Evolutionary conservation across 108 stramenopile genomes (phyloP).

Genomic region (Nannochloropsis granulata): DNA sequence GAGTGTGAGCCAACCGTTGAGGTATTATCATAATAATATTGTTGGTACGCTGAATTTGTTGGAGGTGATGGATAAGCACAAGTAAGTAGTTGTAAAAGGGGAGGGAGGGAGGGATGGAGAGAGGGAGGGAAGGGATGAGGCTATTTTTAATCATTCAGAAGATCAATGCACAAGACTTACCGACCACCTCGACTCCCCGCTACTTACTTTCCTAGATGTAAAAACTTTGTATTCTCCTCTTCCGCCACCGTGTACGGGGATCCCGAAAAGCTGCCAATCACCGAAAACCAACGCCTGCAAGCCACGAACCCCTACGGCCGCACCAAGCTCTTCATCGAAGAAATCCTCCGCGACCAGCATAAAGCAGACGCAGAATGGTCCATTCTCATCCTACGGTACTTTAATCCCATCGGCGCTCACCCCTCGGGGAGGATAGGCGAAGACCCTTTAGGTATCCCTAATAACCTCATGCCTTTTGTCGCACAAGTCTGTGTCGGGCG

Average conservation of each 20-base stretch:
- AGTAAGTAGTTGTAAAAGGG: not conserved
- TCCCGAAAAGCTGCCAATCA: conserved; percentile 66
- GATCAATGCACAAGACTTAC: too few relatives aligned
- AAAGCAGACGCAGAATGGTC: conserved; percentile 34
- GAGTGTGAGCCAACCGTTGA: conserved; percentile 67
- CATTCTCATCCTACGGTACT: conserved; percentile 71
- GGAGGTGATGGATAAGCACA: conserved; percentile 67
- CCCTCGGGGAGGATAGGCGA: conserved; percentile 90
- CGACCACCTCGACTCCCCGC: too few relatives aligned
- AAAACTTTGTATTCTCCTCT: conserved; percentile 72
- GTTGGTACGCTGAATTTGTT: conserved; percentile 74
- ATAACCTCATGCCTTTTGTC: conserved; percentile 97
- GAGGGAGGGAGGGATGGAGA: not conserved
- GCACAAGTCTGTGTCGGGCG: conserved; percentile 92
- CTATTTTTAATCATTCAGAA: too few relatives aligned
- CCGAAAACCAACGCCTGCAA: conserved; percentile 64
- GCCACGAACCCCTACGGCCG: conserved; percentile 96
- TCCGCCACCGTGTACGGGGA: conserved; percentile 96
- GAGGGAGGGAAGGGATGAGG: not conserved
- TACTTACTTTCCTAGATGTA: conserved; percentile 37
- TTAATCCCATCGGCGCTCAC: conserved; percentile 97
- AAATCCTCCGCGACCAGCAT: conserved; percentile 78
- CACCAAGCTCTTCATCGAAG: conserved; percentile 98
- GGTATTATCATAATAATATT: conserved; percentile 91
- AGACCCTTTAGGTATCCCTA: conserved; percentile 91